Conservation (phyloP, 345 rosid species). For the Salix udensis region DNA sequence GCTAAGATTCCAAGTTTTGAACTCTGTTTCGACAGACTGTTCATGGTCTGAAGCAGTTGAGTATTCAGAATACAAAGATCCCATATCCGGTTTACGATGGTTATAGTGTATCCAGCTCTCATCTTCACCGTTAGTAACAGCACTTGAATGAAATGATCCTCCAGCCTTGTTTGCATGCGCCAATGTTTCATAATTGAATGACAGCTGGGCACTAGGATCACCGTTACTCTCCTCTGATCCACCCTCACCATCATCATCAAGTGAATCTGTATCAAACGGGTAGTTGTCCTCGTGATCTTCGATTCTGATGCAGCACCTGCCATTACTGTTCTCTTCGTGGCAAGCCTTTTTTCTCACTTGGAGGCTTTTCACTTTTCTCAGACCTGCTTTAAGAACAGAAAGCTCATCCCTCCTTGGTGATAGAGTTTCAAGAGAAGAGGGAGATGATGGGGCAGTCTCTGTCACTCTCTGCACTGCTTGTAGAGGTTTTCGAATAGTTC, state of each 20-base stretch:
- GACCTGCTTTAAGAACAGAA: conserved; percentile 48
- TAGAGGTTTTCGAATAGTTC: conserved; percentile 23
- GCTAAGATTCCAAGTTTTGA: conserved; percentile 43
- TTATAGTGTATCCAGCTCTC: conserved; percentile 53
- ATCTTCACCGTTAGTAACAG: conserved; percentile 31
- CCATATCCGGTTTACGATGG: conserved; percentile 34
- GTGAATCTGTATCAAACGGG: conserved; percentile 45
- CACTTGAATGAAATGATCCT: conserved; percentile 24
- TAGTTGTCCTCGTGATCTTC: conserved; percentile 21
- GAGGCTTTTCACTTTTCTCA: conserved; percentile 43
- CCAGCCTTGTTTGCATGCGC: conserved; percentile 44
- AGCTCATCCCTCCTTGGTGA: conserved; percentile 33
- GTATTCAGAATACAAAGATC: conserved; percentile 30
- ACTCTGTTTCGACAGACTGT: conserved; percentile 17
- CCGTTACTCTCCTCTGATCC: conserved; percentile 28
- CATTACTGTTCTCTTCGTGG: conserved; percentile 31
- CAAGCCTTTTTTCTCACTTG: conserved; percentile 37
- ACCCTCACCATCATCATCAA: conserved; percentile 21
- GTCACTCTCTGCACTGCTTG: conserved; percentile 24
- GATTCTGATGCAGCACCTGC: conserved; percentile 21
- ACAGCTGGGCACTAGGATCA: conserved; percentile 27
- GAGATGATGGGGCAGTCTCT: conserved; percentile 32
- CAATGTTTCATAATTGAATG: conserved; percentile 49
- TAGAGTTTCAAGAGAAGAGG: conserved; percentile 21
- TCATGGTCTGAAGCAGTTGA: conserved; percentile 27